Conservation (phyloP, 73 alveolate genomes). For the Paramecium biaurelia region DNA sequence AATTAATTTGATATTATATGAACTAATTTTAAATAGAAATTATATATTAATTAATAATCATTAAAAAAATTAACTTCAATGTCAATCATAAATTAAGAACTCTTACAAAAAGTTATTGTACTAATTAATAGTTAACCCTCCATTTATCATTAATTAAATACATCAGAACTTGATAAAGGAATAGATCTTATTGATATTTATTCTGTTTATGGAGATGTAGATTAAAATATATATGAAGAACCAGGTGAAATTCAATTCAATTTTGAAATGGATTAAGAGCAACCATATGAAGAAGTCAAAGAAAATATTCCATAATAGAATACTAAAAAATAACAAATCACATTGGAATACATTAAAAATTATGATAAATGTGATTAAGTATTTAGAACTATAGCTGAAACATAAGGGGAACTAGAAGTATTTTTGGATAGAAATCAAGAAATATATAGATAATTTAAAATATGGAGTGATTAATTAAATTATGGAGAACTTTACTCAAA, state of each 20-base stretch:
- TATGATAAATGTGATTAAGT: not conserved
- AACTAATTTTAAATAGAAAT: not conserved
- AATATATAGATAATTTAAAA: not conserved
- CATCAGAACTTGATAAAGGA: not conserved
- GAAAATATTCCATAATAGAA: not conserved
- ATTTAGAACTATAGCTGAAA: not conserved
- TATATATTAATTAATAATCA: not conserved
- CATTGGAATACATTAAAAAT: not conserved
- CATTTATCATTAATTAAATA: not conserved
- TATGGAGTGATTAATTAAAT: not conserved
- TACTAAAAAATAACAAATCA: not conserved
- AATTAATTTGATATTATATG: not conserved
- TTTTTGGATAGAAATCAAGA: slow-evolving; percentile 5
- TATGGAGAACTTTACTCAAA: not conserved
- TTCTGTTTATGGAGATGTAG: slow-evolving; percentile 15
- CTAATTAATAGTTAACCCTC: not conserved
- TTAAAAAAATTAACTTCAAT: slow-evolving; percentile 7
- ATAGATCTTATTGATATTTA: not conserved
- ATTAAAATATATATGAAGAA: not conserved
- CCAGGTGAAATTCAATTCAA: not conserved
- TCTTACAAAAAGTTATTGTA: not conserved
- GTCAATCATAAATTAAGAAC: not conserved
- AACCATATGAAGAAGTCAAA: not conserved
- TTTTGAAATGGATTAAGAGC: not conserved
- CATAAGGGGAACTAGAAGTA: slow-evolving; percentile 11